Conservation (phyloP, 768 basidiomycete genomes). For the Suillus subaureus region DNA sequence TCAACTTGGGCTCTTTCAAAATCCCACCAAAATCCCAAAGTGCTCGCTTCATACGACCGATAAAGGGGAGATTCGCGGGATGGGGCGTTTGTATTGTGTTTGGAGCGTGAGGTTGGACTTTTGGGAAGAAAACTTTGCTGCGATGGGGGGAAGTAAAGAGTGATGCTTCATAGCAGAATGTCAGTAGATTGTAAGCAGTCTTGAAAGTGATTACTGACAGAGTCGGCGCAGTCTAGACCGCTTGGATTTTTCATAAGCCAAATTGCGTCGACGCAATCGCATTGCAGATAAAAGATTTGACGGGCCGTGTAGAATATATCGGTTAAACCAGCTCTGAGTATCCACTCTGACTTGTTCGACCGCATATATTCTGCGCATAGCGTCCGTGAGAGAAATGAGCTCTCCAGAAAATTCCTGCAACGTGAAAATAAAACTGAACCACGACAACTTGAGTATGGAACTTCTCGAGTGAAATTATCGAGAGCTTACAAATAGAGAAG, state of each 20-base stretch:
- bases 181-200: not conserved
- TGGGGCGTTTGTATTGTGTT: conserved; percentile 84
- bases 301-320: conserved; percentile 31
- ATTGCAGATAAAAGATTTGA: conserved; percentile 25
- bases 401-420: conserved; percentile 93
- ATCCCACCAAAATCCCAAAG: conserved; percentile 73
- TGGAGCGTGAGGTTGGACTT: conserved; percentile 79
- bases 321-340: conserved; percentile 43
- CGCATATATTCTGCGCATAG: conserved; percentile 77
- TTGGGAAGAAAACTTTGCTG: conserved; percentile 73
- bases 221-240: conserved; percentile 36
- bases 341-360: conserved; percentile 54
- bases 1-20: conserved; percentile 72
- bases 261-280: conserved; percentile 17
- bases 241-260: conserved; percentile 17
- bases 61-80: conserved; percentile 55
- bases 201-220: conserved; percentile 38
- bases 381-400: conserved; percentile 77
- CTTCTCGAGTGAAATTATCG: not conserved
- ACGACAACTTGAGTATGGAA: not conserved
- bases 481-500: conserved; percentile 86
- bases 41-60: conserved; percentile 65
- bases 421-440: conserved; percentile 87
- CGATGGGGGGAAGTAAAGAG: conserved; percentile 57
- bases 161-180: conserved; percentile 40